Evolutionary conservation across 257 asterid species (phyloP), one percentile per base, ranked within the genome.

Genomic region (Capsicum rhomboideum): DNA sequence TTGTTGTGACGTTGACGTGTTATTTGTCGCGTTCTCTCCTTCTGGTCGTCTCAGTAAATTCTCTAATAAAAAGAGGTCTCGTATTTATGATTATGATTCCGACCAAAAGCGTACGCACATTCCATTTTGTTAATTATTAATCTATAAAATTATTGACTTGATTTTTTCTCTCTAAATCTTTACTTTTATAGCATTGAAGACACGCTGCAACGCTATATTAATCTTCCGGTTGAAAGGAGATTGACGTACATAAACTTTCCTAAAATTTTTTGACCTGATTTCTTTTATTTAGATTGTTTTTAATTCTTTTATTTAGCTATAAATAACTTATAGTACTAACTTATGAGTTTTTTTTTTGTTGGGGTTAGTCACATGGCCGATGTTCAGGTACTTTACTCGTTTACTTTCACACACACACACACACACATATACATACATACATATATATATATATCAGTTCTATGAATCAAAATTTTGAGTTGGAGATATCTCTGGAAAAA

Each of bases 31-130:
- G 0, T 89, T 92, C 55, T 89, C 97, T 0, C 95, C 95, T 6
- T 86, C 93, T 6, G 93, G 92, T 10, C 94, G 94, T 0, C 23
- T 93, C 29, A 92, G 87, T 90, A 89, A 89, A 84, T 92, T 71
- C 16, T 85, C 85, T 78, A 88, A 16, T 54, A 90, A 79, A 23
- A 86, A 13, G 10, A 90, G 90, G 95, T 90, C 14, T 6, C 4
- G 11, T 17, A 23, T 7, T 46, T 23, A 49, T 3, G 14, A 72
- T 72, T 6, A n/a, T n/a, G n/a, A n/a, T n/a, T n/a, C n/a, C 0
- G 4, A 0, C 12, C 0, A 0, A 72, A 40, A 18, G 4, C 14
- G 1, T 21, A 17, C 16, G 4, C 14, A 63, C 10, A 28, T 63
- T 28, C 8, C 12, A 12, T 2, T 2, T 0, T 46, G 59, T 3